Evolutionary conservation across 1,284 basidiomycete species (phyloP), one percentile per base, ranked within the genome.

Genomic region (Heterobasidion parviporum): DNA sequence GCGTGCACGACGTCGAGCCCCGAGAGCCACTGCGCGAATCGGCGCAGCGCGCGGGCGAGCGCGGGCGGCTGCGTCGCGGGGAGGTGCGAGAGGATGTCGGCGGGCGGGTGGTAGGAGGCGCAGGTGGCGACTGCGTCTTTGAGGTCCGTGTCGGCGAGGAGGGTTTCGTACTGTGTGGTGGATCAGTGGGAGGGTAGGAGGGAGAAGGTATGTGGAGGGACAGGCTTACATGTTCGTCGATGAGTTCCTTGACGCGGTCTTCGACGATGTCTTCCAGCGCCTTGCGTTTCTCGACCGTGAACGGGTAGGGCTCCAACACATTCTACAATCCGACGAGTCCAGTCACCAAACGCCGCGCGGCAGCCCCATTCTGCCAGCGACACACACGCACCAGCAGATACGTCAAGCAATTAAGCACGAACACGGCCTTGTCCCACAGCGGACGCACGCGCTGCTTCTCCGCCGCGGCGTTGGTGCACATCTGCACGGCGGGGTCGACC

Each of bases 391-490:
- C 89, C 74, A 87, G 79, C 8, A 95, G 70, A 65, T 92, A 93
- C 35, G 81, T 83, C 57, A 93, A 69, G 58, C 89, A 94, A 65
- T 97, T 96, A 60, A 95, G 74, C 55, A 92, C 74, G 66, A 92
- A 97, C 0, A 94, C 81, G 9, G 82, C 79, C 52, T 76, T 76
- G 66, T 98, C 93, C 92, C 93, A 95, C n/a, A 10, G 20, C 34
- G 65, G 69, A 8, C 76, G 77, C 44, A 75, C 69, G 38, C 73
- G 8, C 14, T 74, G 77, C 65, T 85, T 89, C 68, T 89, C 80
- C 61, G 88, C 86, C 1, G 84, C 81, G 58, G 83, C 83, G 8
- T 75, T 73, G 20, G 80, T 68, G 64, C 89, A 91, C 81, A 92
- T 87, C 59, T 86, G 82, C 12, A 94, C 69, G 0, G 86, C 85